phyloP scores from a whole-genome alignment of 306 rosid species.

The Ziziphus jujuba region DNA sequence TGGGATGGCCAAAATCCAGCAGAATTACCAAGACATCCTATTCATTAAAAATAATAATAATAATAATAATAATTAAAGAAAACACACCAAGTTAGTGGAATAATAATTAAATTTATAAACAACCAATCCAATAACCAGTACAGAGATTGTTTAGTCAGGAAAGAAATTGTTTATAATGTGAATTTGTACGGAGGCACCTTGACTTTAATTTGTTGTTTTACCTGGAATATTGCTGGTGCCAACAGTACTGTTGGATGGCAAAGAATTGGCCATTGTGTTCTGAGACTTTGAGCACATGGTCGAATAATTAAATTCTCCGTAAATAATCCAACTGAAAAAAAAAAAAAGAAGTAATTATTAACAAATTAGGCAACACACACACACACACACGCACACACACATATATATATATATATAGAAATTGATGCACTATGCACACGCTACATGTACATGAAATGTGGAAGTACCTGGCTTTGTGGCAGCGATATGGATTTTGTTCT shows the following conservation, averaged over 20 bases:
- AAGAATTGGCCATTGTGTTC: slow-evolving; percentile 30
- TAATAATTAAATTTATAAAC: not conserved
- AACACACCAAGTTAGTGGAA: slow-evolving; percentile 6
- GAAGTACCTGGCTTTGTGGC: slow-evolving; percentile 67
- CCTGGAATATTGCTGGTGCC: slow-evolving; percentile 61
- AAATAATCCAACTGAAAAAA: slow-evolving; percentile 38
- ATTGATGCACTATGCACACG: not conserved
- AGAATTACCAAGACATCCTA: too few species aligned
- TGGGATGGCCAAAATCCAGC: slow-evolving; percentile 46
- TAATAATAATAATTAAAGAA: slow-evolving; percentile 23
- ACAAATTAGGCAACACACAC: not conserved
- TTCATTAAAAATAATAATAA: too few species aligned
- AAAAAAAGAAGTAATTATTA: too few species aligned
- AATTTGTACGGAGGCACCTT: not conserved
- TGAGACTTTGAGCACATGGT: slow-evolving; percentile 51
- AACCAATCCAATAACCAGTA: slow-evolving; percentile 3
- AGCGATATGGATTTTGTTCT: slow-evolving; percentile 64
- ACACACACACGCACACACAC: too few species aligned
- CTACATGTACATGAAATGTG: slow-evolving; percentile 6
- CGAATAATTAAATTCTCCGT: slow-evolving; percentile 36
- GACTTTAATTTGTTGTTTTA: slow-evolving; percentile 5
- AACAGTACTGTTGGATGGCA: slow-evolving; percentile 45
- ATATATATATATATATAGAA: too few species aligned
- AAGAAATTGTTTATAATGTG: not conserved
- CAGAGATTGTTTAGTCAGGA: not conserved